Evolutionary conservation across 768 basidiomycete species (phyloP).

Genomic region (Asterophora lycoperdoides): DNA sequence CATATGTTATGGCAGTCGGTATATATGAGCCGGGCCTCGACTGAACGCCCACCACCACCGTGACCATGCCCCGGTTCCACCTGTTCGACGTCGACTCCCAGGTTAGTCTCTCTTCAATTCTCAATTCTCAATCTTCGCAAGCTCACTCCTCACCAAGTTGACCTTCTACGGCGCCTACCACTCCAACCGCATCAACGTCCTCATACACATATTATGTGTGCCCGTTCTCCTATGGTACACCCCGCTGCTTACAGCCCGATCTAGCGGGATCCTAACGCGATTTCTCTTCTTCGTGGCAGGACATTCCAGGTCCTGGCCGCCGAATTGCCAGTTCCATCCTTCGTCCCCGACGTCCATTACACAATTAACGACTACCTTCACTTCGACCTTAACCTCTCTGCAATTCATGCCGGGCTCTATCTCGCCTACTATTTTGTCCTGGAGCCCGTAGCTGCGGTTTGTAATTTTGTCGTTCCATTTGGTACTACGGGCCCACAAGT

Average conservation of each 20-base stretch:
- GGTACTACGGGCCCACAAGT: constrained; percentile 1
- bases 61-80: constrained; percentile 30
- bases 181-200: constrained; percentile 73
- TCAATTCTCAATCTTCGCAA: constrained; percentile 6
- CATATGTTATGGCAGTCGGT: constrained; percentile 15
- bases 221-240: constrained; percentile 77
- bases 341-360: constrained; percentile 51
- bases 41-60: constrained; percentile 25
- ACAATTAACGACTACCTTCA: constrained; percentile 56
- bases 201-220: constrained; percentile 83
- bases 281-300: constrained; percentile 37
- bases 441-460: constrained; percentile 82
- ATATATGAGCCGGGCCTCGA: constrained; percentile 11
- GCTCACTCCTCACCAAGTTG: constrained; percentile 44
- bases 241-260: background rate
- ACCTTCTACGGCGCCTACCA: constrained; percentile 95
- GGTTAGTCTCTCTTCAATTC: constrained; percentile 31
- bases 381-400: constrained; percentile 66
- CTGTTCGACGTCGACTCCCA: constrained; percentile 71
- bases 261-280: constrained; percentile 3
- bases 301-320: constrained; percentile 52
- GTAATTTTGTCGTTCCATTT: constrained; percentile 24
- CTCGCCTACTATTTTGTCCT: constrained; percentile 74
- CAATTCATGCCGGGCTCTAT: constrained; percentile 56
- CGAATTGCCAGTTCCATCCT: constrained; percentile 46